A percentile compares a stretch with the other conserved stretches of the same genome.
Conservation (phyloP, 805 yeast genomes). For the Kuraishia borneana region DNA sequence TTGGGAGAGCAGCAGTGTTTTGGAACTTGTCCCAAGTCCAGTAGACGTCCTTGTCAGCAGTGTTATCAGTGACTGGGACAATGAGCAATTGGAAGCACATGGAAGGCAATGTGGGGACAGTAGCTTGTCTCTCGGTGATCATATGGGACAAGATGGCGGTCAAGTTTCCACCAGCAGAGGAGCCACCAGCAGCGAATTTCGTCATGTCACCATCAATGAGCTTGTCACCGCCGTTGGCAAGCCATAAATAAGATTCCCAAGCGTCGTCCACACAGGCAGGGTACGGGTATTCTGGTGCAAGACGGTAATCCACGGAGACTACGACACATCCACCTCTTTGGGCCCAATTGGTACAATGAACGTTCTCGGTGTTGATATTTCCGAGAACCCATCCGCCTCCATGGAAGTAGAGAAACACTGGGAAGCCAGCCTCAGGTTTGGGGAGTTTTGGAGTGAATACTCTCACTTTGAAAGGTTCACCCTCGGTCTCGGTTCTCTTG, state of each 20-base stretch:
- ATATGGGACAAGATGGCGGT: constrained; percentile 17
- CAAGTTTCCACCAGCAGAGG: constrained; percentile 29
- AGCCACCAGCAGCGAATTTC: constrained; percentile 27
- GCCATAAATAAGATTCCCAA: constrained; percentile 18
- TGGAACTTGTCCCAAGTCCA: constrained; percentile 22
- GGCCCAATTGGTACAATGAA: constrained; percentile 24
- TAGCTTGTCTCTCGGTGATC: constrained; percentile 15
- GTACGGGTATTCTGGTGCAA: constrained; percentile 33
- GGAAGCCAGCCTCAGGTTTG: constrained; percentile 24
- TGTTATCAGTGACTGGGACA: constrained; percentile 28
- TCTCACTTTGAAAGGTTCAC: constrained; percentile 15
- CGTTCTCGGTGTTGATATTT: constrained; percentile 25
- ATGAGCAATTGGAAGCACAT: constrained; percentile 23
- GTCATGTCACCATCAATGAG: constrained; percentile 14
- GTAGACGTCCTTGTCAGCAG: constrained; percentile 19
- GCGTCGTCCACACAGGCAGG: constrained; percentile 32
- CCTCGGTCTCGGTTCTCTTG: constrained; percentile 18
- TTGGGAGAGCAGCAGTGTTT: constrained; percentile 26
- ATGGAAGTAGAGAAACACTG: constrained; percentile 25
- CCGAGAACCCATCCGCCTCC: constrained; percentile 38
- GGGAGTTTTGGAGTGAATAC: constrained; percentile 25
- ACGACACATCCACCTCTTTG: constrained; percentile 21
- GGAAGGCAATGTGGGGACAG: constrained; percentile 16
- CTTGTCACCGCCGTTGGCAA: constrained; percentile 9
- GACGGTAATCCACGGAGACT: constrained; percentile 28